Evolutionary conservation across 176 grass and related monocot genomes (phyloP).

Genomic region (Raddia guianensis): DNA sequence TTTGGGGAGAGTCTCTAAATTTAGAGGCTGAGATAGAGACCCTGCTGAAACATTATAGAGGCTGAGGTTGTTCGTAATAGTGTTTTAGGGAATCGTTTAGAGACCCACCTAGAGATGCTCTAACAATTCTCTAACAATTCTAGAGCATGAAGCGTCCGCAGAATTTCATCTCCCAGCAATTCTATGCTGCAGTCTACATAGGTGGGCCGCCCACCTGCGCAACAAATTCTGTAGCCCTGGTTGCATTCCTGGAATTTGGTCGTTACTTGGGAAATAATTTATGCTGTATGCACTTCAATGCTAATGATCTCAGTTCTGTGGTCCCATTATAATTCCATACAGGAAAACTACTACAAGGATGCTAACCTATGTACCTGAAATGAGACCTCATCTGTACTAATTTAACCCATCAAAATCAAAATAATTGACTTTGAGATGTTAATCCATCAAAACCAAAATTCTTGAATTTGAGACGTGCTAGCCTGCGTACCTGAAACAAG

Average conservation of each 20-base stretch:
- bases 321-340: not conserved
- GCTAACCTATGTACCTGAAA: not conserved
- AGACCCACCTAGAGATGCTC: too few species aligned
- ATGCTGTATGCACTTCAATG: not conserved
- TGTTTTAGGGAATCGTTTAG: too few species aligned
- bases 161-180: not conserved
- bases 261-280: not conserved
- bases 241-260: not conserved
- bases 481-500: not conserved
- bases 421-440: too few species aligned
- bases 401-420: not conserved
- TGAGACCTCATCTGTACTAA: not conserved
- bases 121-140: constrained; percentile 46
- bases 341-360: not conserved
- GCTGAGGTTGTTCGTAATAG: too few species aligned
- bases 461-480: too few species aligned
- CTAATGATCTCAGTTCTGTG: not conserved
- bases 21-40: too few species aligned
- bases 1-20: too few species aligned
- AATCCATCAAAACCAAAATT: too few species aligned
- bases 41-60: too few species aligned
- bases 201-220: too few species aligned
- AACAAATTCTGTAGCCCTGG: not conserved
- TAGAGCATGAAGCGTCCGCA: not conserved
- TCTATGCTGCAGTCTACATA: not conserved